Conservation (phyloP, 192 early-diverging fungal genomes). For the Backusella sp. region DNA sequence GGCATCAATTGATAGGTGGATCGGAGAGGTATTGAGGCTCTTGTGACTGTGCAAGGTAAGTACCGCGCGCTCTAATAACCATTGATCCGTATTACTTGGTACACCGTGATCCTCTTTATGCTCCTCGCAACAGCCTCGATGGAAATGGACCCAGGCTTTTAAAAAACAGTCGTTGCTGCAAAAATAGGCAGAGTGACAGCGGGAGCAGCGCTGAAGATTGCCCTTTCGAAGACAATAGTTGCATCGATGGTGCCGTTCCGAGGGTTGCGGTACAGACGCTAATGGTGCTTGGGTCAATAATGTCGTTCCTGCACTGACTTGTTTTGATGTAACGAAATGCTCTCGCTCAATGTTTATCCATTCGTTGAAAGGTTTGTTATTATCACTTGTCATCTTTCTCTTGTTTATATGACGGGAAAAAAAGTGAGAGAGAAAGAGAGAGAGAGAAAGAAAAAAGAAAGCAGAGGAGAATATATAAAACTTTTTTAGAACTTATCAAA, state of each 20-base stretch:
- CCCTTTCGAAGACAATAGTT: slow-evolving; percentile 28
- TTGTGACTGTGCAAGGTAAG: slow-evolving; percentile 29
- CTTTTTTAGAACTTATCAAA: neutral
- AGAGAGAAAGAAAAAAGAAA: neutral
- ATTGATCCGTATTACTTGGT: slow-evolving; percentile 4
- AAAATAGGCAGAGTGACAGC: slow-evolving; percentile 33
- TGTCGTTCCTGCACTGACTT: neutral
- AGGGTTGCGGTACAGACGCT: slow-evolving; percentile 23
- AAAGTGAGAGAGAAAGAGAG: neutral
- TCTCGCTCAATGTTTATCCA: neutral
- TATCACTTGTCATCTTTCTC: neutral
- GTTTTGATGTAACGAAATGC: neutral
- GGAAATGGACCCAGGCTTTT: slow-evolving; percentile 31
- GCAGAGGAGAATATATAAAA: neutral
- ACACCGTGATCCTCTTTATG: neutral
- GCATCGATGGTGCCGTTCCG: slow-evolving; percentile 21
- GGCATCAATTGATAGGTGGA: neutral
- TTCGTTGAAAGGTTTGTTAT: neutral
- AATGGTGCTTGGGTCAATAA: slow-evolving; percentile 9
- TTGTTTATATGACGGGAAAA: neutral
- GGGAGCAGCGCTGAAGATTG: slow-evolving; percentile 27
- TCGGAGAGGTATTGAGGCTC: neutral
- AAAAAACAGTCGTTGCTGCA: slow-evolving; percentile 32
- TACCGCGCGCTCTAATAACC: slow-evolving; percentile 13
- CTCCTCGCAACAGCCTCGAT: slow-evolving; percentile 17